Evolutionary conservation across 257 asterid genomes (phyloP), one percentile per base, ranked within the genome.

Genomic region (Lavandula angustifolia): DNA sequence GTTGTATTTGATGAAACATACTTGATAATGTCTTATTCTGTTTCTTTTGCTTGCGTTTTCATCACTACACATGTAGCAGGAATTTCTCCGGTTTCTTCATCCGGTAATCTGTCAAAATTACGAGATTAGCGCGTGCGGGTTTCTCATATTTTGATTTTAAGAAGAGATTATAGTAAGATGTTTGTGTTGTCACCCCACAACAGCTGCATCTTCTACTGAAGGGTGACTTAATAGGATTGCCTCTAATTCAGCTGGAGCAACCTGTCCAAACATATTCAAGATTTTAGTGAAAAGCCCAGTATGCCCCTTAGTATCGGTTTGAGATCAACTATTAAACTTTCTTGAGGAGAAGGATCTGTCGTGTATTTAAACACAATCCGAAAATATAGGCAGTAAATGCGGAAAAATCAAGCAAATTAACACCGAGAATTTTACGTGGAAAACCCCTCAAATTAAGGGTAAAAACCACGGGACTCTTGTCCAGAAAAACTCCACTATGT

Each of bases 191-290:
- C 79, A 85, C 97, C 99, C 97, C 5, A 92, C 92, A 14, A 90
- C 94, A 52, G 99, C 97, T 35, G 96, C 91, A 74, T 92, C 99
- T 52, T 89, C 91, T 32, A 89, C 88, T 17, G 92, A 87, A 51
- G 91, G 88, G 65, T 92, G 97, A 40, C 84, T 73, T 17, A 87
- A 75, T 33, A 94, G 96, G 55, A 86, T 86, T n/a, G 95, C 99
- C 79, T 94, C 97, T 76, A 90, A 62, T 77, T 94, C 99, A 60
- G 99, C 97, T 6, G 97, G 97, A 70, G 99, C 97, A 76, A 94
- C 97, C 99, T 92, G 81, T 67, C 3, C 49, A 52, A 60, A 16
- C 9, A 37, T 2, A 33, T 3, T 34, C 17, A 18, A 32, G 16
- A 7, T 52, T 17, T 22, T 16, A 13, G 51, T 43, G 6, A 43